A percentile compares a stretch with the other conserved stretches of the same genome.
Evolutionary conservation across 306 rosid species (phyloP).

Genomic region (Vigna reflexopilosa): DNA sequence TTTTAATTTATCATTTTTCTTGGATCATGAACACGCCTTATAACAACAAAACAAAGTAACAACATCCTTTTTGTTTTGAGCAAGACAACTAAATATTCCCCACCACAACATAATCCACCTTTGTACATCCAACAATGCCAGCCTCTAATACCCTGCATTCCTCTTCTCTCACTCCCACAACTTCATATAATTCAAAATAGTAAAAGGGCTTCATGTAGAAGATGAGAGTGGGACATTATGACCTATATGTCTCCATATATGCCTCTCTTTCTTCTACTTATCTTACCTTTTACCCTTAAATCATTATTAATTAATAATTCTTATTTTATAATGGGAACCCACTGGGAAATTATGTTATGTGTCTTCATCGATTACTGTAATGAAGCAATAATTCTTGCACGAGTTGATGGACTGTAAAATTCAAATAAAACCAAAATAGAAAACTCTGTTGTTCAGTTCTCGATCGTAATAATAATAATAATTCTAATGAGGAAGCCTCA

Average conservation of each 20-base stretch:
- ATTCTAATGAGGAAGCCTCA: conserved; percentile 53
- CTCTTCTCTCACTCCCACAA: not conserved
- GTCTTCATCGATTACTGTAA: conserved; percentile 18
- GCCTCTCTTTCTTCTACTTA: too few relatives aligned
- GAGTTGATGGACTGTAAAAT: conserved; percentile 3
- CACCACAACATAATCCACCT: conserved; percentile 44
- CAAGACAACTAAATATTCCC: conserved; percentile 51
- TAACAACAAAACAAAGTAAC: conserved; percentile 37
- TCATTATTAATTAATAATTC: too few relatives aligned
- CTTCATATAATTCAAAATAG: not conserved
- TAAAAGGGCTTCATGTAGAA: not conserved
- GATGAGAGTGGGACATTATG: not conserved
- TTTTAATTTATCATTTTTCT: not conserved
- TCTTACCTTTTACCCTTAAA: too few relatives aligned
- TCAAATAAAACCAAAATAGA: conserved; percentile 5
- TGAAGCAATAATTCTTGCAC: conserved; percentile 17
- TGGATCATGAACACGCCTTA: conserved; percentile 46
- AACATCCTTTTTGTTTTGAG: conserved; percentile 47
- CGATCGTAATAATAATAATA: conserved; percentile 28
- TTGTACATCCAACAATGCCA: conserved; percentile 45
- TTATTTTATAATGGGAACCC: conserved; percentile 26
- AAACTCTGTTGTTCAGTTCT: conserved; percentile 5
- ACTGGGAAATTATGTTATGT: conserved; percentile 36
- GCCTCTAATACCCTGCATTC: conserved; percentile 35
- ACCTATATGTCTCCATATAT: not conserved